Conservation (phyloP, 2,329 filamentous ascomycete genomes). For the Penicillium sp. region DNA sequence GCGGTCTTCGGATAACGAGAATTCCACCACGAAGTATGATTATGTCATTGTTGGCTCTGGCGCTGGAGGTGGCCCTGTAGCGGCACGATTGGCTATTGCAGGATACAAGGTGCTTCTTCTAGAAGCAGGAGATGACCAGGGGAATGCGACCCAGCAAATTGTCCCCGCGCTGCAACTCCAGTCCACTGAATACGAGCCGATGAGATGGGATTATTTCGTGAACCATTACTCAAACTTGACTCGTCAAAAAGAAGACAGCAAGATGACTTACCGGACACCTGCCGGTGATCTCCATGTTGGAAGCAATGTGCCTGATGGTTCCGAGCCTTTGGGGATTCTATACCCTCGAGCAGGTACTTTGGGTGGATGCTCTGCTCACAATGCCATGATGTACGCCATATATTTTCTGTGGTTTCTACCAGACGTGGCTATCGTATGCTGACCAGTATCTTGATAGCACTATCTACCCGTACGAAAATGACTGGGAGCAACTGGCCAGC, state of each 20-base stretch:
- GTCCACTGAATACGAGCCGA: slow-evolving; percentile 55
- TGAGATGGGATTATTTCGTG: slow-evolving; percentile 65
- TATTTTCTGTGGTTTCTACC: not conserved
- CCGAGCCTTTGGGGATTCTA: slow-evolving; percentile 51
- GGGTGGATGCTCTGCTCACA: slow-evolving; percentile 60
- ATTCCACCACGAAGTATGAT: slow-evolving; percentile 48
- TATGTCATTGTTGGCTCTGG: slow-evolving; percentile 63
- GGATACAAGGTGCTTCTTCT: slow-evolving; percentile 61
- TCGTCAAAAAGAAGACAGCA: slow-evolving; percentile 56
- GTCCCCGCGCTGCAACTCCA: slow-evolving; percentile 55
- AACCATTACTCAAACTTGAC: slow-evolving; percentile 57
- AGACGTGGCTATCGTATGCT: not conserved
- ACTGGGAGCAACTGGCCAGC: slow-evolving; percentile 56
- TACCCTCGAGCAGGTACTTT: slow-evolving; percentile 58
- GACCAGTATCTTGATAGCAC: slow-evolving; percentile 30
- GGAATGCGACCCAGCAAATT: slow-evolving; percentile 50
- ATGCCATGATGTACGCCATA: slow-evolving; percentile 52
- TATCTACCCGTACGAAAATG: slow-evolving; percentile 56
- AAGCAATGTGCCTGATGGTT: slow-evolving; percentile 49
- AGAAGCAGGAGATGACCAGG: slow-evolving; percentile 60
- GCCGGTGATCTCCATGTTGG: slow-evolving; percentile 56
- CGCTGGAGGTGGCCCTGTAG: slow-evolving; percentile 58
- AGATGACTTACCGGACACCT: slow-evolving; percentile 56
- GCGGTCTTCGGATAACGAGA: slow-evolving; percentile 1
- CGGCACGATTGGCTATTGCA: slow-evolving; percentile 58